These are phyloP conservation scores for Apium graveolens DNA, from an alignment of 129 eudicot species.

Conservation along the genomic window DNA sequence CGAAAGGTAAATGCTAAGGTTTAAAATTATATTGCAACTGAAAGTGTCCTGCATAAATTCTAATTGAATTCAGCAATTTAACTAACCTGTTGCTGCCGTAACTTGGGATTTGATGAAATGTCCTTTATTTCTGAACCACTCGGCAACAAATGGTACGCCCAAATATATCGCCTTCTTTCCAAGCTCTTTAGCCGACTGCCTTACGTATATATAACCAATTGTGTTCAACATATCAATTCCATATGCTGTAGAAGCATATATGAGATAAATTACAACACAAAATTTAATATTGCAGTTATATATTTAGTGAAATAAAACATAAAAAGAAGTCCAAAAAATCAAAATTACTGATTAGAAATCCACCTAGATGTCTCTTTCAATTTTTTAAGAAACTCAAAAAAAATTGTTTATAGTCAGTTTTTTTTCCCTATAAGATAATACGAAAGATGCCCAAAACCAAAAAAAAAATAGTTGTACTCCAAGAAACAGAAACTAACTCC, in stretches of 20 bases:
- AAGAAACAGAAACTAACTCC: too few species aligned
- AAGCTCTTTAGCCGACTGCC: slow-evolving; percentile 90
- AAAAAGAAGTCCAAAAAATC: neutral
- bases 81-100: slow-evolving; percentile 92
- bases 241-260: slow-evolving; percentile 55
- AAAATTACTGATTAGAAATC: neutral
- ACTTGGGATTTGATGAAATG: slow-evolving; percentile 90
- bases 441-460: neutral
- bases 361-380: neutral
- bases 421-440: too few species aligned
- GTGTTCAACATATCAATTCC: slow-evolving; percentile 95
- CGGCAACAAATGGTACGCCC: slow-evolving; percentile 93
- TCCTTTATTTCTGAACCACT: slow-evolving; percentile 99
- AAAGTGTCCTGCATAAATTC: neutral
- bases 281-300: neutral
- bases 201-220: slow-evolving; percentile 81
- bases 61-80: neutral
- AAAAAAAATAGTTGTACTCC: neutral
- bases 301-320: neutral
- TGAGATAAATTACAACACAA: slow-evolving; percentile 2
- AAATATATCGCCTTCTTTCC: slow-evolving; percentile 85
- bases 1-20: neutral
- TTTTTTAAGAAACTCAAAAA: neutral
- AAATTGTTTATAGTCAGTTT: too few species aligned
- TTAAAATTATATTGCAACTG: neutral